Percentiles rank a stretch among this genome's conserved stretches.
phyloP scores from a whole-genome alignment of 352 stramenopile species.

The Globisporangium cylindrosporum region DNA sequence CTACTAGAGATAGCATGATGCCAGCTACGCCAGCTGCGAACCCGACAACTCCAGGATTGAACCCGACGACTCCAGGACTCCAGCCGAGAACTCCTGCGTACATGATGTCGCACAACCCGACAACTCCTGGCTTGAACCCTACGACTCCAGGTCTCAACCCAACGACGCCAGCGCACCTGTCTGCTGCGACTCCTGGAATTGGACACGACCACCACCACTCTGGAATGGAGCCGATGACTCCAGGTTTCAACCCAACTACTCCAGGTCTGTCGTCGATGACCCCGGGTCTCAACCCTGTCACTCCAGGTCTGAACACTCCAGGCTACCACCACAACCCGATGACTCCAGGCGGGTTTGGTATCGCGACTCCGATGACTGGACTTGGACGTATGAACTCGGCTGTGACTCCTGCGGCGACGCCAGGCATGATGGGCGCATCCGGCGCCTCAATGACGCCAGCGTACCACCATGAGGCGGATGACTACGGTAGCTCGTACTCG shows the following conservation, averaged over 20 bases:
- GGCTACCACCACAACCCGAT: conserved; percentile 87
- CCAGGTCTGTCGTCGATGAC: conserved; percentile 78
- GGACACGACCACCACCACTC: conserved; percentile 49
- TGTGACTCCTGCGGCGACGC: conserved; percentile 62
- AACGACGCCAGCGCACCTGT: conserved; percentile 67
- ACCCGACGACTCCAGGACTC: conserved; percentile 78
- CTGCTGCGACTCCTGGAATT: conserved; percentile 68
- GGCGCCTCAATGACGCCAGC: conserved; percentile 78
- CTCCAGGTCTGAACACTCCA: conserved; percentile 76
- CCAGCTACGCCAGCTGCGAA: conserved; percentile 69
- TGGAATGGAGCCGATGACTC: conserved; percentile 86
- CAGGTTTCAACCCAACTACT: conserved; percentile 84
- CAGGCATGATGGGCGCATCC: conserved; percentile 62
- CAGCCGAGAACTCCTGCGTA: conserved; percentile 75
- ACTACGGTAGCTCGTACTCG: conserved; percentile 33
- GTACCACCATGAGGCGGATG: conserved; percentile 52
- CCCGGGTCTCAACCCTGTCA: conserved; percentile 77
- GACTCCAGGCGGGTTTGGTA: conserved; percentile 77
- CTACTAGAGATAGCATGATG: conserved; percentile 57
- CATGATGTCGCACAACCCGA: conserved; percentile 76
- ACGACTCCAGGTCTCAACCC: conserved; percentile 79
- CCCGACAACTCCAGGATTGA: conserved; percentile 73
- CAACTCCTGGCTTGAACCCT: conserved; percentile 76
- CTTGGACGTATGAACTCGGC: conserved; percentile 69
- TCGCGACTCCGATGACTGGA: conserved; percentile 55